Conservation (phyloP, 2,329 filamentous ascomycete species). For the Cercospora zeae-maydis region DNA sequence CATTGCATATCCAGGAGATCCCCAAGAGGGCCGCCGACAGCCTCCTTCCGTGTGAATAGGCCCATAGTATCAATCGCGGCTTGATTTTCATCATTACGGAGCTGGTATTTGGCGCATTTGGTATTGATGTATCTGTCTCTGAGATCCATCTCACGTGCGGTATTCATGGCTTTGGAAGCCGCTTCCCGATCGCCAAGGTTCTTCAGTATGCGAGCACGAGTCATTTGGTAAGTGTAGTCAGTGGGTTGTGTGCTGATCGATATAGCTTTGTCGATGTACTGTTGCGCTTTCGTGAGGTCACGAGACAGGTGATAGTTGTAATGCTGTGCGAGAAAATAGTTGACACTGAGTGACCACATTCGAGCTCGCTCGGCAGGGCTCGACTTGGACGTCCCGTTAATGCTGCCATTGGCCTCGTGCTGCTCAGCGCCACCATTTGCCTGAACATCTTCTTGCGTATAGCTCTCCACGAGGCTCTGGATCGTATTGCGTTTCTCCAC, state of each 20-base stretch:
- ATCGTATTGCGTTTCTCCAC: slow-evolving; percentile 72
- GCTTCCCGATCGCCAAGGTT: slow-evolving; percentile 75
- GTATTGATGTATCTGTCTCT: slow-evolving; percentile 98
- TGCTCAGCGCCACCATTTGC: slow-evolving; percentile 29
- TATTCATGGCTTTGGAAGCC: slow-evolving; percentile 83
- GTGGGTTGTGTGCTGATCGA: slow-evolving; percentile 74
- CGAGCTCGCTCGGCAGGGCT: slow-evolving; percentile 42
- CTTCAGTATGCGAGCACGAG: slow-evolving; percentile 91
- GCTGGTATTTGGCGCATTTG: slow-evolving; percentile 93
- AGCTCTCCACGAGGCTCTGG: slow-evolving; percentile 71
- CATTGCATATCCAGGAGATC: slow-evolving; percentile 98
- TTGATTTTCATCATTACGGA: slow-evolving; percentile 87
- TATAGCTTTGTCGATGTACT: slow-evolving; percentile 80
- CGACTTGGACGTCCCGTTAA: slow-evolving; percentile 40
- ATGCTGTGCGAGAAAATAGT: slow-evolving; percentile 94
- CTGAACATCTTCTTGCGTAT: slow-evolving; percentile 50
- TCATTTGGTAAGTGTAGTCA: slow-evolving; percentile 91
- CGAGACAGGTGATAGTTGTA: slow-evolving; percentile 91
- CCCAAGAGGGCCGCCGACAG: slow-evolving; percentile 77
- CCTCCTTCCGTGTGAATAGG: slow-evolving; percentile 89
- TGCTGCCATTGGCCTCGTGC: slow-evolving; percentile 28
- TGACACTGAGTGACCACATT: slow-evolving; percentile 69
- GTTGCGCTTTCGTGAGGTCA: slow-evolving; percentile 73
- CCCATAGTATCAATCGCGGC: slow-evolving; percentile 83
- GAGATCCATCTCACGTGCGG: slow-evolving; percentile 77